Base-by-base conservation (phyloP, 192 early-diverging fungal species). In the Coemansia erecta region DNA sequence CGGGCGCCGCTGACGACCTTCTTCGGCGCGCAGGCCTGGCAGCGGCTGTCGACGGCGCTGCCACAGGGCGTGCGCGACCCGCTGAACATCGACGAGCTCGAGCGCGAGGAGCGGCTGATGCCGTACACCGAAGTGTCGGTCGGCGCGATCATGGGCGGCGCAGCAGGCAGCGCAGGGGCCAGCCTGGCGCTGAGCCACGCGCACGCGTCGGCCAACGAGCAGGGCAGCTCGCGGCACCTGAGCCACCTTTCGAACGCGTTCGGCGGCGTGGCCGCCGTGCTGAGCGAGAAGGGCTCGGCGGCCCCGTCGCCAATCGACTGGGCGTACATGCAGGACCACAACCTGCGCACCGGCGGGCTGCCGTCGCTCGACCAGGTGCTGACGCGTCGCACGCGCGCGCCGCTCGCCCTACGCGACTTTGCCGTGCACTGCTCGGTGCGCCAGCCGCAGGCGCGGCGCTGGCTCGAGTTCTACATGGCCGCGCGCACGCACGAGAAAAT, bases 391-490 rank as follows among this genome's bases (percentile, higher is more conserved):
- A 81, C 78, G 21, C 60, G 70, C 8, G 72, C 78, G 3, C 78
- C 78, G 2, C 42, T 81, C 46, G 72, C 78, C 26, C 56, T 81
- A 52, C 73, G 73, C 23, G 77, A 80, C 61, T 80, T 80, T 68
- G 72, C 72, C 8, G 72, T 74, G 58, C 77, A 80, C 40, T 80
- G 77, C 50, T 74, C 77, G 42, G 77, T 80, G 42, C 50, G 77
- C 10, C 77, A 80, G 68, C 77, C 77, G 44, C 77, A 81, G 60
- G 72, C 78, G n/a, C 64, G 73, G 12, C 56, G 78, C 17, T 81
- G 78, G 78, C 65, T 81, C 6, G 78, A 81, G 69, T 76, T 81
- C n/a, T 81, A 76, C 40, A 75, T 81, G 72, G 78, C 78, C 0
- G 78, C 73, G 19, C 65, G 72, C 11, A 76, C 78, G 0, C 78